Percentiles rank a stretch among this genome's conserved stretches.
These are phyloP conservation scores for Scleroderma bovista DNA, from an alignment of 768 basidiomycete species.

Conservation along the genomic window DNA sequence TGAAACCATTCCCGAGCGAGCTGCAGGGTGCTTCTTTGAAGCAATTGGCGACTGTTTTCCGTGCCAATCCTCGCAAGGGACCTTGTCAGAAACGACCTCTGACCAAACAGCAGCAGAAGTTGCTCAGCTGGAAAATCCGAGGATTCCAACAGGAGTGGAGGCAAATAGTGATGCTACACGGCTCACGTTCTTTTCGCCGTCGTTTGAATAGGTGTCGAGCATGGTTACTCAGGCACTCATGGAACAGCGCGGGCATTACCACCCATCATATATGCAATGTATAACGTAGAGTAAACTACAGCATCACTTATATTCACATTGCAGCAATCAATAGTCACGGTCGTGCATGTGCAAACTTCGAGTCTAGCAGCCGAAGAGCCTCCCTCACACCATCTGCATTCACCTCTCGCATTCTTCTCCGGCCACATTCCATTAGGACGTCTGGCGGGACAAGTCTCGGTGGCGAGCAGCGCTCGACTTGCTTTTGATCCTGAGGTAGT, in stretches of 20 bases:
- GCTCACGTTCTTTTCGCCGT: neutral
- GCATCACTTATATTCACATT: neutral
- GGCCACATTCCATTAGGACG: slow-evolving; percentile 57
- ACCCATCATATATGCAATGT: neutral
- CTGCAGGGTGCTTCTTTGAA: slow-evolving; percentile 41
- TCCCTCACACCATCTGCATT: slow-evolving; percentile 68
- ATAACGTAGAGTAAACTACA: neutral
- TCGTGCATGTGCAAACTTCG: slow-evolving; percentile 44
- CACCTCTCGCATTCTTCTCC: slow-evolving; percentile 57
- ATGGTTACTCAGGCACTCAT: neutral
- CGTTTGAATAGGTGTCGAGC: neutral
- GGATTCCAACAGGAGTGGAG: slow-evolving; percentile 22
- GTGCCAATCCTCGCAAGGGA: slow-evolving; percentile 22
- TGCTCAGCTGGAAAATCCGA: slow-evolving; percentile 36
- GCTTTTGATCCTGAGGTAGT: slow-evolving; percentile 44
- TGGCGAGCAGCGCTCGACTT: slow-evolving; percentile 37
- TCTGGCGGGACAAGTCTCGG: slow-evolving; percentile 57
- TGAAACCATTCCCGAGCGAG: slow-evolving; percentile 54
- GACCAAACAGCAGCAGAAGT: slow-evolving; percentile 29
- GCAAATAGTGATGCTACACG: slow-evolving; percentile 4
- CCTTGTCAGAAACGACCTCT: slow-evolving; percentile 15
- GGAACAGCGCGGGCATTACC: neutral
- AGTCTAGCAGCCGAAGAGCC: slow-evolving; percentile 69
- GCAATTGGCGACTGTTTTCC: slow-evolving; percentile 44
- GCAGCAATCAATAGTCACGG: slow-evolving; percentile 7